Evolutionary conservation across 2,329 filamentous ascomycete species (phyloP).

Genomic region (Sclerotinia borealis): DNA sequence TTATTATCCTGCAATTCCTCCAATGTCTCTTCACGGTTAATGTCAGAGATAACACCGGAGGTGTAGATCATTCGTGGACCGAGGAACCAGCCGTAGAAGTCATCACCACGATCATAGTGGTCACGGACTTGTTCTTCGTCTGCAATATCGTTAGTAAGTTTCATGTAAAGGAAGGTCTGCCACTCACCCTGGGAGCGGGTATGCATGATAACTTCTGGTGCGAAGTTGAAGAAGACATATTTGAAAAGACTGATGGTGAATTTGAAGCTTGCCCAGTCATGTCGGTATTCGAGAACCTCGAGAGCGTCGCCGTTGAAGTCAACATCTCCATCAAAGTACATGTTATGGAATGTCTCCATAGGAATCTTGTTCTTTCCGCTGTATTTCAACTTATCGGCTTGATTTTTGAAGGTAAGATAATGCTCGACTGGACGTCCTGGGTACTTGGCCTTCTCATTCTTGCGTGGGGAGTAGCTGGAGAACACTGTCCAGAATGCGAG

Average conservation of each 20-base stretch:
- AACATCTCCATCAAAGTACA: conserved; percentile 93
- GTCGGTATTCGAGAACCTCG: conserved; percentile 85
- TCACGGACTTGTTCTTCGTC: conserved; percentile 97
- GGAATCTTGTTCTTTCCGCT: conserved; percentile 74
- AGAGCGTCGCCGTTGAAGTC: conserved; percentile 92
- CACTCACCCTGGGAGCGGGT: conserved; percentile 72
- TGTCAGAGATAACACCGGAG: conserved; percentile 85
- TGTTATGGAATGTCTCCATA: conserved; percentile 92
- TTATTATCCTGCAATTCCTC: conserved; percentile 99
- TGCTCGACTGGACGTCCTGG: conserved; percentile 84
- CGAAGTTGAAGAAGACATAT: conserved; percentile 81
- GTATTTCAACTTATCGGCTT: conserved; percentile 58
- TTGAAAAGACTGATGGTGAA: conserved; percentile 83
- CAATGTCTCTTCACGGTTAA: conserved; percentile 79
- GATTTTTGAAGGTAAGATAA: conserved; percentile 76
- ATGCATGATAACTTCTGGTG: conserved; percentile 89
- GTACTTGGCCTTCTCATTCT: conserved; percentile 84
- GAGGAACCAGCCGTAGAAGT: conserved; percentile 98
- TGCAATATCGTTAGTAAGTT: conserved; percentile 36
- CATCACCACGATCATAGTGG: conserved; percentile 96
- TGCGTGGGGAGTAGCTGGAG: conserved; percentile 77
- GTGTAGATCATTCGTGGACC: conserved; percentile 99
- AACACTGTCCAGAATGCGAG: conserved; percentile 74
- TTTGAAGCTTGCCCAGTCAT: conserved; percentile 94
- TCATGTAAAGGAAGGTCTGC: not conserved